Percentiles rank a stretch among this genome's conserved stretches.
These are phyloP conservation scores for Lagenidium sp. DNA, from an alignment of 352 stramenopile genomes.

Conservation along the genomic window DNA sequence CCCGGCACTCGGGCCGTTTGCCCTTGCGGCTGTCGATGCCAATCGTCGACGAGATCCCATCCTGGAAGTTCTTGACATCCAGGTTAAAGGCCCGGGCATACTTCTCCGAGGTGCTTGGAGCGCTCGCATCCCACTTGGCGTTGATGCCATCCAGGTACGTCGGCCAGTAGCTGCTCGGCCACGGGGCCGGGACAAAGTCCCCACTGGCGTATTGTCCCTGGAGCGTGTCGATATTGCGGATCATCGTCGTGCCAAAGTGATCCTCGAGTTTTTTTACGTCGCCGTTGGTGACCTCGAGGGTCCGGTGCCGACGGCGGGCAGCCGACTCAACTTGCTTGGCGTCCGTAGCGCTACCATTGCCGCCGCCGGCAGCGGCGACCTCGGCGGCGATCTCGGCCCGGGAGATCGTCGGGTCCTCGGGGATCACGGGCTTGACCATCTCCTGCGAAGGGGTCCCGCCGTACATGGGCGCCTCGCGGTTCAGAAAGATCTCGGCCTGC, in stretches of 20 bases:
- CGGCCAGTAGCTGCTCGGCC: slow-evolving; percentile 59
- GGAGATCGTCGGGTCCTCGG: too few species aligned
- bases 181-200: slow-evolving; percentile 4
- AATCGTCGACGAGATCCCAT: slow-evolving; percentile 6
- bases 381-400: too few species aligned
- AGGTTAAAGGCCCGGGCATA: slow-evolving; percentile 6
- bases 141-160: slow-evolving; percentile 54
- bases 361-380: too few species aligned
- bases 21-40: slow-evolving; percentile 1
- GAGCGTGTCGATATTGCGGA: slow-evolving; percentile 1
- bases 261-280: slow-evolving; percentile 5
- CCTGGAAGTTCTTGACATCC: slow-evolving; percentile 8
- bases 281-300: neutral
- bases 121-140: too few species aligned
- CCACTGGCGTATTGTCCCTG: neutral
- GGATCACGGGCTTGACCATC: too few species aligned
- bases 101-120: slow-evolving; percentile 11
- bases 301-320: neutral
- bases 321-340: too few species aligned
- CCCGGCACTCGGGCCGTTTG: neutral
- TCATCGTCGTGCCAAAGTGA: slow-evolving; percentile 4
- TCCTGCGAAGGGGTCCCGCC: too few species aligned
- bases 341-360: too few species aligned
- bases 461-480: too few species aligned
- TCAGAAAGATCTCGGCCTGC: too few species aligned